phyloP scores from a whole-genome alignment of 352 stramenopile genomes.

The Phytopythium ostracodes region DNA sequence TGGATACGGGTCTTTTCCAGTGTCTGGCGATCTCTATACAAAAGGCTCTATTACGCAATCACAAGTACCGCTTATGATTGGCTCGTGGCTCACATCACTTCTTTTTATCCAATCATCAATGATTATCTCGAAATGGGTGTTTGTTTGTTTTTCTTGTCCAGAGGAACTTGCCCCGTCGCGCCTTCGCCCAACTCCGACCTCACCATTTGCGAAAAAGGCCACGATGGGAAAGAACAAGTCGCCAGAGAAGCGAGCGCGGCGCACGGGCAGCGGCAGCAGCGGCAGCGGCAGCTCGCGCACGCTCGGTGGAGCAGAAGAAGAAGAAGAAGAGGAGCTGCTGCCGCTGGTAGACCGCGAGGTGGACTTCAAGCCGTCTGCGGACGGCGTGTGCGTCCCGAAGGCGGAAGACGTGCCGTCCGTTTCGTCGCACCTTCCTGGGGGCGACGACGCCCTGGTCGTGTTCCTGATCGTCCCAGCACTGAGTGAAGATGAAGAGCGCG shows the following conservation, averaged over 20 bases:
- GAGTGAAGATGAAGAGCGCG: slow-evolving; percentile 15
- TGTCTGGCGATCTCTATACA: no score
- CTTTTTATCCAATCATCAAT: slow-evolving; percentile 1
- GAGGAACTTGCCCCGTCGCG: not conserved
- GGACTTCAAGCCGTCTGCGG: slow-evolving; percentile 8
- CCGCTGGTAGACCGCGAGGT: slow-evolving; percentile 18
- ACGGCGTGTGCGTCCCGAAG: slow-evolving; percentile 53
- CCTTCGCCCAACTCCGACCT: not conserved
- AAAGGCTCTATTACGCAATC: slow-evolving; percentile 2
- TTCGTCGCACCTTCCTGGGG: slow-evolving; percentile 46
- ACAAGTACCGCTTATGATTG: not conserved
- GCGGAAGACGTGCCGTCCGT: slow-evolving; percentile 71
- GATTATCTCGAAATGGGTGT: not conserved
- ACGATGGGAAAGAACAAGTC: slow-evolving; percentile 6
- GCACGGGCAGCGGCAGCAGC: not conserved
- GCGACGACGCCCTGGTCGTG: slow-evolving; percentile 58
- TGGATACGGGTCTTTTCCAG: not conserved
- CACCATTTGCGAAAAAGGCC: slow-evolving; percentile 1
- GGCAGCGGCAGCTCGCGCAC: not conserved
- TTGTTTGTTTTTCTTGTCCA: not conserved
- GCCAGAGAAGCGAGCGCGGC: slow-evolving; percentile 6
- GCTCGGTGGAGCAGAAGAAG: not conserved
- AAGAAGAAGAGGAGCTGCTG: slow-evolving; percentile 15
- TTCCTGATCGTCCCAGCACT: slow-evolving; percentile 70
- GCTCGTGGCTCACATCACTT: not conserved